A percentile compares a stretch with the other conserved stretches of the same genome.
phyloP scores from a whole-genome alignment of 768 basidiomycete species.

The Astraeus odoratus region DNA sequence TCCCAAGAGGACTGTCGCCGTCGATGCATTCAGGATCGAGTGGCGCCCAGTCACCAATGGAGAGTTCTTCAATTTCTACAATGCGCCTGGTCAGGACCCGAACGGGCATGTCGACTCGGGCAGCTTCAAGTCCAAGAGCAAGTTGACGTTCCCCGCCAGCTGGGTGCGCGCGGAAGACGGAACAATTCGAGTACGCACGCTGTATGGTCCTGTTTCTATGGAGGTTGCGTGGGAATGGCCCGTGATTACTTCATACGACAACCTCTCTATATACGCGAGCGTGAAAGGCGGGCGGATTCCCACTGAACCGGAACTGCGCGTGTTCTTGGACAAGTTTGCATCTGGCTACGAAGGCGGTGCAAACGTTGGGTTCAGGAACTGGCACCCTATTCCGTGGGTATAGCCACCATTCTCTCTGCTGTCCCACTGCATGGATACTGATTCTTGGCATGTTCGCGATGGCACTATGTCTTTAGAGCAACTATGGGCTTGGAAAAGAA shows the following conservation, averaged over 20 bases:
- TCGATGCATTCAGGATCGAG: conserved; percentile 68
- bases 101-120: conserved; percentile 41
- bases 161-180: conserved; percentile 15
- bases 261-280: conserved; percentile 71
- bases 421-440: not conserved
- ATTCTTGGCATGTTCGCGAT: conserved; percentile 1
- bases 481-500: conserved; percentile 52
- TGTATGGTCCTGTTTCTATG: conserved; percentile 82
- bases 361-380: conserved; percentile 85
- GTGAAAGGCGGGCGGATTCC: conserved; percentile 92
- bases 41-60: conserved; percentile 87
- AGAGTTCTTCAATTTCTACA: conserved; percentile 70
- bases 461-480: conserved; percentile 36
- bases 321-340: conserved; percentile 68
- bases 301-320: conserved; percentile 78
- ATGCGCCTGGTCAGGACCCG: conserved; percentile 34
- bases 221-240: conserved; percentile 82
- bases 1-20: conserved; percentile 53
- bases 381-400: conserved; percentile 88
- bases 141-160: conserved; percentile 16
- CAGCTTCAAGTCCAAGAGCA: conserved; percentile 20
- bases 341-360: conserved; percentile 69
- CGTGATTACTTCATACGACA: conserved; percentile 67
- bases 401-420: not conserved
- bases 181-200: conserved; percentile 58